Conservation (phyloP, 116 monocot species). For the Trichopus zeylanicus region DNA sequence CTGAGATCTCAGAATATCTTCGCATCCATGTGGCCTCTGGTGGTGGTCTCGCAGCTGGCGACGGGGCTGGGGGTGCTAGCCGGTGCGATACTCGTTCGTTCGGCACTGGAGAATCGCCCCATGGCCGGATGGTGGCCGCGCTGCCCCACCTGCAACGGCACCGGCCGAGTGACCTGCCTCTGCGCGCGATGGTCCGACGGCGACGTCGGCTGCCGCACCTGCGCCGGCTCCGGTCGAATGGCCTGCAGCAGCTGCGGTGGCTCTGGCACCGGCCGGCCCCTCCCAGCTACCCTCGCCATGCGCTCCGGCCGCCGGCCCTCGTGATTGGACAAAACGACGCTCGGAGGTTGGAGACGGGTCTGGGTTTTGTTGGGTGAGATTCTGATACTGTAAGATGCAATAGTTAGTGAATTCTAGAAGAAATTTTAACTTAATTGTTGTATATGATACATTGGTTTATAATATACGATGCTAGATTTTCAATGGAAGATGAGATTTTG, state of each 20-base stretch:
- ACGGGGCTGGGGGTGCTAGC: conserved; percentile 66
- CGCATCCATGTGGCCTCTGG: conserved; percentile 62
- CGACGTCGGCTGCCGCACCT: conserved; percentile 74
- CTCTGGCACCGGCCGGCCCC: conserved; percentile 65
- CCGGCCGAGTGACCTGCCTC: conserved; percentile 65
- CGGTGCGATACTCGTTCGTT: conserved; percentile 58
- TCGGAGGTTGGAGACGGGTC: no score
- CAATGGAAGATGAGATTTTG: no score
- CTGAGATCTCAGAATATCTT: no score
- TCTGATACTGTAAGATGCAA: no score
- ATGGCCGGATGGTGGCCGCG: conserved; percentile 34
- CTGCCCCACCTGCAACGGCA: conserved; percentile 70
- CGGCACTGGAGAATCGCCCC: conserved; percentile 29
- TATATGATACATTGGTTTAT: no score
- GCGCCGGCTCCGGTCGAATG: conserved; percentile 75
- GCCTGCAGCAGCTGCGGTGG: conserved; percentile 78
- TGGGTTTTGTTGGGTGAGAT: no score
- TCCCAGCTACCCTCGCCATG: conserved; percentile 41
- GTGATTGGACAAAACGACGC: no score
- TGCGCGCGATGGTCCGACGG: conserved; percentile 92
- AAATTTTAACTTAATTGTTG: no score
- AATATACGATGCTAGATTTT: no score
- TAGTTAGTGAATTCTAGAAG: no score
- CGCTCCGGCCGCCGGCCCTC: conserved; percentile 17
- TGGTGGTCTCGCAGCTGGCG: conserved; percentile 56